phyloP scores from a whole-genome alignment of 805 yeast species.

The Komagataella ulmi region DNA sequence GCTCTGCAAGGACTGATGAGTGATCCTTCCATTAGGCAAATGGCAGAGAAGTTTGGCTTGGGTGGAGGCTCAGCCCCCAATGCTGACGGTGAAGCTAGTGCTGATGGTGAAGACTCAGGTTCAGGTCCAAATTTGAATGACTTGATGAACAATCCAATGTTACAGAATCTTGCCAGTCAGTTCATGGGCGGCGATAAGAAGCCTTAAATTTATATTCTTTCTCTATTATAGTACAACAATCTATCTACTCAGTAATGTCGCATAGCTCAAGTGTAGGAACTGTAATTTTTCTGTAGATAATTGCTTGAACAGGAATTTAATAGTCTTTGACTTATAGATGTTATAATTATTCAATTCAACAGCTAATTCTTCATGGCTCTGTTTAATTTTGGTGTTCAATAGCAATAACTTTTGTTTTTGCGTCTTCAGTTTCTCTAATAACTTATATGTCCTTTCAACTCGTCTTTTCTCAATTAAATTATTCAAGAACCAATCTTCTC shows the following conservation, averaged over 20 bases:
- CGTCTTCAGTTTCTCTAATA: background rate
- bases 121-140: slow-evolving; percentile 45
- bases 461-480: background rate
- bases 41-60: slow-evolving; percentile 68
- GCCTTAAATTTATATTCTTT: slow-evolving; percentile 1
- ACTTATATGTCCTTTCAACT: background rate
- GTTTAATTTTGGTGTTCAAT: slow-evolving; percentile 32
- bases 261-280: slow-evolving; percentile 10
- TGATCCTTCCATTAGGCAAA: slow-evolving; percentile 68
- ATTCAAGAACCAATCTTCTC: background rate
- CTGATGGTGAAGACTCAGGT: slow-evolving; percentile 12
- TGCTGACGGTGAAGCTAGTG: slow-evolving; percentile 7
- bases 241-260: slow-evolving; percentile 7
- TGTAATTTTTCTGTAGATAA: slow-evolving; percentile 16
- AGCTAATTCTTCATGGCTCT: slow-evolving; percentile 49
- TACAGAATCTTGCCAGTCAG: slow-evolving; percentile 57
- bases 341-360: slow-evolving; percentile 48
- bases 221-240: background rate
- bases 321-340: slow-evolving; percentile 30
- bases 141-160: slow-evolving; percentile 70
- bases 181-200: slow-evolving; percentile 44
- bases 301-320: slow-evolving; percentile 22
- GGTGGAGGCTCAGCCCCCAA: slow-evolving; percentile 36
- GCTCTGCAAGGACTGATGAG: slow-evolving; percentile 63
- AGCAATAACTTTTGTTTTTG: slow-evolving; percentile 17